These are phyloP conservation scores for Cyanidiococcus yangmingshanensis DNA, from an alignment of 23 red algal genomes.

Conservation along the genomic window DNA sequence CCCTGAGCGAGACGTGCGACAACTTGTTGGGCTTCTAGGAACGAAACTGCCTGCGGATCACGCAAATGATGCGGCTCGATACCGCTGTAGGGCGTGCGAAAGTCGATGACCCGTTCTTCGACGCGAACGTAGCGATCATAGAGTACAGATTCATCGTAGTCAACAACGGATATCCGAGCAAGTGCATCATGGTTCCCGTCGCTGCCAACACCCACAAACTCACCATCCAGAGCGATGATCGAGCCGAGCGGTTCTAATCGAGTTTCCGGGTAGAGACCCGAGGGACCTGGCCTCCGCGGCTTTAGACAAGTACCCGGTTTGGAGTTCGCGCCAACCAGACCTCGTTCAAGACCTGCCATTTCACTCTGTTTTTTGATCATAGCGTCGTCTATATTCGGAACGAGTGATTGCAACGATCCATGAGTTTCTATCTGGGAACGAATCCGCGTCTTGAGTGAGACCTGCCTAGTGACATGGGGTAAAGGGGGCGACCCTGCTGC, in stretches of 20 bases:
- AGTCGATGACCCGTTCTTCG: conserved; percentile 64
- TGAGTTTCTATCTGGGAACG: too few relatives aligned
- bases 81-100: conserved; percentile 62
- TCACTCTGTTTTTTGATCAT: not conserved
- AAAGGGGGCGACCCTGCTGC: not conserved
- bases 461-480: too few relatives aligned
- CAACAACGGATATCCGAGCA: conserved; percentile 84
- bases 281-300: not conserved
- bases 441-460: too few relatives aligned
- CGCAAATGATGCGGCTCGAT: conserved; percentile 49
- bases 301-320: not conserved
- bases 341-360: not conserved
- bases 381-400: not conserved
- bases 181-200: conserved; percentile 57
- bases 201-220: conserved; percentile 88
- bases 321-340: not conserved
- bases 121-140: conserved; percentile 68
- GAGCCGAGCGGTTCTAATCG: not conserved
- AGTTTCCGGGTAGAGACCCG: not conserved
- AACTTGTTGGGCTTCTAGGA: conserved; percentile 48
- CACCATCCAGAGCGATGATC: conserved; percentile 74
- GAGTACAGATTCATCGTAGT: conserved; percentile 63
- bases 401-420: not conserved
- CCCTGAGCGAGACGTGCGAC: conserved; percentile 42
- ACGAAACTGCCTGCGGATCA: conserved; percentile 24